These are phyloP conservation scores for Sarcomyxa edulis DNA, from an alignment of 768 basidiomycete genomes.

Conservation along the genomic window DNA sequence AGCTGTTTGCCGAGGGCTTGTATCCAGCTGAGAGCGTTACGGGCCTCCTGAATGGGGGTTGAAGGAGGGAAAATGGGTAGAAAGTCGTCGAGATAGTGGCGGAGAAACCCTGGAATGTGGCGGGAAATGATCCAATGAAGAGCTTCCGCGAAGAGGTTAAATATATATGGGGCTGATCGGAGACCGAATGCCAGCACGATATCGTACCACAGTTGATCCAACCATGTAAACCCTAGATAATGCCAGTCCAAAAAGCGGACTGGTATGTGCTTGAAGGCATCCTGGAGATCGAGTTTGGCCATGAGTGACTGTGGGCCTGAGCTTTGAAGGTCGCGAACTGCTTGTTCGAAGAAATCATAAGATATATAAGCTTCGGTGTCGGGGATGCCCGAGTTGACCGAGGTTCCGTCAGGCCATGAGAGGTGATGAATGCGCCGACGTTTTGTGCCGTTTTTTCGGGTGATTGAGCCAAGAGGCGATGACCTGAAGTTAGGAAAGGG, in stretches of 20 bases:
- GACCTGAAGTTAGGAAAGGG: conserved; percentile 14
- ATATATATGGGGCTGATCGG: no score
- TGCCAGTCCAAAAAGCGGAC: conserved; percentile 17
- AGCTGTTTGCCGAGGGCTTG: conserved; percentile 19
- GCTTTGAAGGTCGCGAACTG: conserved; percentile 15
- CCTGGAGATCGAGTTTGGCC: conserved; percentile 20
- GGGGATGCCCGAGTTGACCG: no score
- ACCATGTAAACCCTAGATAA: conserved; percentile 11
- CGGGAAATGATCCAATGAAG: conserved; percentile 33
- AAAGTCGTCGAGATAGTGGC: conserved; percentile 32
- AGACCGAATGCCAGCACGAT: no score
- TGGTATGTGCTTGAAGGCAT: conserved; percentile 3
- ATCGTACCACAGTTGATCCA: no score
- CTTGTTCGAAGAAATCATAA: no score
- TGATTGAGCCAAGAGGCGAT: conserved; percentile 20
- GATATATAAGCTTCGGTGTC: no score
- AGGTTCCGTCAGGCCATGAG: conserved; percentile 23
- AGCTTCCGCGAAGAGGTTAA: conserved; percentile 33
- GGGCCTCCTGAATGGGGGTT: not conserved
- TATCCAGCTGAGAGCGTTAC: conserved; percentile 22
- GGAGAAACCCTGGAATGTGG: conserved; percentile 23
- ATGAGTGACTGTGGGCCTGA: conserved; percentile 23
- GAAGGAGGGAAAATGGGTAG: conserved; percentile 18
- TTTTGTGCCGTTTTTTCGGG: no score
- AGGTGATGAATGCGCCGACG: conserved; percentile 22